These are phyloP conservation scores for Starmerella bombi DNA, from an alignment of 805 yeast genomes.

Conservation along the genomic window DNA sequence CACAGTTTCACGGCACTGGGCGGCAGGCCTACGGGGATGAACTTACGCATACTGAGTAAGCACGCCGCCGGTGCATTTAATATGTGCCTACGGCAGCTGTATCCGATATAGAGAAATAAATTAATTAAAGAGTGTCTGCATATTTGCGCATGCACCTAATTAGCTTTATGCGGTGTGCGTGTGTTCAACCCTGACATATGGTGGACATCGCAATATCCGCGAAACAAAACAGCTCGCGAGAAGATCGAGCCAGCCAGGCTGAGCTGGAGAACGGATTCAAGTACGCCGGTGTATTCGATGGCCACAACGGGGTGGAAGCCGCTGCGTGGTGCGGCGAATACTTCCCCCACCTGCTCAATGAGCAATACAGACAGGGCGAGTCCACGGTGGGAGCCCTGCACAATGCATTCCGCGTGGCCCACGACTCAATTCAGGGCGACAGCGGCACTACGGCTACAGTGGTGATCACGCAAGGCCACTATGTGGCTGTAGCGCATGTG, in stretches of 20 bases:
- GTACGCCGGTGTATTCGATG: slow-evolving; percentile 17
- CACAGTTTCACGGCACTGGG: slow-evolving; percentile 5
- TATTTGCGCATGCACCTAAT: too few relatives aligned
- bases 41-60: neutral
- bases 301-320: slow-evolving; percentile 16
- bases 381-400: slow-evolving; percentile 1
- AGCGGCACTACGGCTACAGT: slow-evolving; percentile 19
- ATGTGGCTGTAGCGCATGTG: slow-evolving; percentile 12
- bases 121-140: too few relatives aligned
- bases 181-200: too few relatives aligned
- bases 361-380: neutral
- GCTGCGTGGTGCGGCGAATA: slow-evolving; percentile 11
- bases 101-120: too few relatives aligned
- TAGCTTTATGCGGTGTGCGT: too few relatives aligned
- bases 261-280: slow-evolving; percentile 1
- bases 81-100: too few relatives aligned
- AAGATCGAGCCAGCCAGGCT: slow-evolving; percentile 1
- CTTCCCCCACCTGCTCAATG: slow-evolving; percentile 5
- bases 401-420: slow-evolving; percentile 5
- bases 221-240: slow-evolving; percentile 1
- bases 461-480: neutral
- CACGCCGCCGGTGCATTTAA: too few relatives aligned
- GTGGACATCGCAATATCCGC: neutral
- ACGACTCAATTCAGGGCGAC: slow-evolving; percentile 2
- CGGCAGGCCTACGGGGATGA: slow-evolving; percentile 9